Percentiles rank a stretch among this genome's conserved stretches.
phyloP scores from a whole-genome alignment of 768 basidiomycete genomes.

The Albatrellus ellisii region DNA sequence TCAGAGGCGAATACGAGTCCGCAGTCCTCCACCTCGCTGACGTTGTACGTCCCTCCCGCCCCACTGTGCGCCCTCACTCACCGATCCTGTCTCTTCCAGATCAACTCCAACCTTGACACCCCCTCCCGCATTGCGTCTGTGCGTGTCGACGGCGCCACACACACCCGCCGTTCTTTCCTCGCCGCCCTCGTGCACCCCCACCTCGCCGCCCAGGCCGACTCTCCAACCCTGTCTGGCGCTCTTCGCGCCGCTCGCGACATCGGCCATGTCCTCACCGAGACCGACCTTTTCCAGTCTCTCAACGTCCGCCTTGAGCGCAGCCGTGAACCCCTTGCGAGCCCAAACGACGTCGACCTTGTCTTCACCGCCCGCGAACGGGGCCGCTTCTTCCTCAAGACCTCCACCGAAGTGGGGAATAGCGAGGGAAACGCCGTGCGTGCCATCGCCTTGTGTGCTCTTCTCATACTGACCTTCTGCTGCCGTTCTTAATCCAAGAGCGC shows the following conservation, averaged over 20 bases:
- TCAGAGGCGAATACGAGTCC: constrained; percentile 71
- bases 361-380: constrained; percentile 69
- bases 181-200: constrained; percentile 63
- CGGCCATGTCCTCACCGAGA: constrained; percentile 48
- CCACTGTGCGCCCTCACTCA: neutral
- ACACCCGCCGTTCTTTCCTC: constrained; percentile 74
- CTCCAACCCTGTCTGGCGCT: constrained; percentile 25
- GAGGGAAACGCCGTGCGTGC: constrained; percentile 80
- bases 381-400: constrained; percentile 62
- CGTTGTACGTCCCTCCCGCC: constrained; percentile 30
- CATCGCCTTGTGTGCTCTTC: neutral
- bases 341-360: constrained; percentile 66
- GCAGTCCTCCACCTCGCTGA: constrained; percentile 48
- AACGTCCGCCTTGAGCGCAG: constrained; percentile 50
- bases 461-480: constrained; percentile 10
- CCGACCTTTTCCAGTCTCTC: constrained; percentile 67
- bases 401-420: constrained; percentile 86
- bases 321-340: constrained; percentile 35
- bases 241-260: constrained; percentile 60
- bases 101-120: constrained; percentile 43
- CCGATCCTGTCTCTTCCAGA: constrained; percentile 7
- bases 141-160: constrained; percentile 62
- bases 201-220: constrained; percentile 20
- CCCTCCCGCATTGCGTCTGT: constrained; percentile 63
- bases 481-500: constrained; percentile 36